Percentiles rank a stretch among this genome's conserved stretches.
These are phyloP conservation scores for Tripidium arundinaceum DNA, from an alignment of 202 grass and related monocot genomes.

Conservation along the genomic window DNA sequence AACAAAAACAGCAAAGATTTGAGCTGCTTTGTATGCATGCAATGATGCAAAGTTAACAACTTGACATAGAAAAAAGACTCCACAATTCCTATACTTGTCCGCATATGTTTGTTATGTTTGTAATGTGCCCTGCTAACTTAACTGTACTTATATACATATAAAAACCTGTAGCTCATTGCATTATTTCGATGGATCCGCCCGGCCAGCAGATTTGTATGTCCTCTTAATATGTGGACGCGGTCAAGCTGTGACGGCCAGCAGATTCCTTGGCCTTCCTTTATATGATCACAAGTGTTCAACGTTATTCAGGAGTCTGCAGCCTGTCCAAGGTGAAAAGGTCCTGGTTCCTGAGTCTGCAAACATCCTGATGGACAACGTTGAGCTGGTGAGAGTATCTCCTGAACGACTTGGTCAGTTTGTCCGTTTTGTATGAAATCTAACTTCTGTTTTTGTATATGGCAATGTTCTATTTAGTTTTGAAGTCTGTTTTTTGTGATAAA, in stretches of 20 bases:
- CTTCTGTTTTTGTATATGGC: background rate
- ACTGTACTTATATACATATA: no score
- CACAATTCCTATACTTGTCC: background rate
- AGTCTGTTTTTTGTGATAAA: background rate
- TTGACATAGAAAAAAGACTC: no score
- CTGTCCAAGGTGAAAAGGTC: no score
- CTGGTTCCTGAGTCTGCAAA: background rate
- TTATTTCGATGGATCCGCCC: background rate
- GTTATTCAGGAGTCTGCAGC: background rate
- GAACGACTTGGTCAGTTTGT: background rate
- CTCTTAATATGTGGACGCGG: background rate
- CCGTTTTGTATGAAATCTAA: background rate
- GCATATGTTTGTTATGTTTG: background rate
- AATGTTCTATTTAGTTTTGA: background rate
- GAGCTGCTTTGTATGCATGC: no score
- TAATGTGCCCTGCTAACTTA: background rate
- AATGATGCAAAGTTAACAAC: no score
- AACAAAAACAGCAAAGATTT: no score
- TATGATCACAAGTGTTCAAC: background rate
- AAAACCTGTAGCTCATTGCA: no score
- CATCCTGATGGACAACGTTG: slow-evolving; percentile 5
- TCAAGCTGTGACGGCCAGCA: background rate
- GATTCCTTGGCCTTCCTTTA: background rate
- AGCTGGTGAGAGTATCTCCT: background rate
- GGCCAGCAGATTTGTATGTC: background rate